Evolutionary conservation across 371 early-diverging fungal species (phyloP), one percentile per base, ranked within the genome.

Genomic region (Gilbertella persicaria): DNA sequence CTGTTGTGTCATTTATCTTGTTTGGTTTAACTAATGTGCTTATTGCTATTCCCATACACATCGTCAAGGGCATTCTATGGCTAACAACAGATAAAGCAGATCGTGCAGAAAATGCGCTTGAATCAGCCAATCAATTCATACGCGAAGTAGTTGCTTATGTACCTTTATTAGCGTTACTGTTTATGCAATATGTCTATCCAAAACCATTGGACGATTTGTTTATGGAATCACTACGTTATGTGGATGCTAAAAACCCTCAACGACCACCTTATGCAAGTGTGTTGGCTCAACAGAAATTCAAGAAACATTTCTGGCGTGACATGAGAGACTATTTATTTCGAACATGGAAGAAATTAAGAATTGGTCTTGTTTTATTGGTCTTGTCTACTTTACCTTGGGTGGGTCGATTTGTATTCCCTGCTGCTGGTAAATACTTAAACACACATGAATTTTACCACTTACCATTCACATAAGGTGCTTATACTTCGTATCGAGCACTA

Each of bases 141-240:
- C 77, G 68, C 10, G 81, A 80, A 50, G 20, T 68, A 9, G 64
- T 80, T 16, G 63, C 71, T 9, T 71, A 71, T 4, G 48, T 82
- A 14, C 87, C 87, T 2, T 61, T 85, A 16, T 39, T 79, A 7
- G 82, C 76, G 0, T 41, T 87, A 14, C 35, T 87, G 38, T 81
- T 83, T 47, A 71, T 87, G 70, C 69, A 83, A n/a, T 83, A 85
- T 45, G 41, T 83, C 9, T 84, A 87, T 49, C 83, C 87, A 3
- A 76, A 84, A 48, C 83, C 84, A 13, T 58, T 87, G 47, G 85
- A 87, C 46, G 77, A 79, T 23, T 67, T 87, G 29, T 87, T 87
- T 58, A 68, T 87, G 56, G 84, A 83, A 40, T 78, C 79, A 1
- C 25, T 87, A 20, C 49, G 63, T 14, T 78, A 72, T 40, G 56